Base-by-base conservation (phyloP, 371 early-diverging fungal species). In the Funneliformis caledonium region DNA sequence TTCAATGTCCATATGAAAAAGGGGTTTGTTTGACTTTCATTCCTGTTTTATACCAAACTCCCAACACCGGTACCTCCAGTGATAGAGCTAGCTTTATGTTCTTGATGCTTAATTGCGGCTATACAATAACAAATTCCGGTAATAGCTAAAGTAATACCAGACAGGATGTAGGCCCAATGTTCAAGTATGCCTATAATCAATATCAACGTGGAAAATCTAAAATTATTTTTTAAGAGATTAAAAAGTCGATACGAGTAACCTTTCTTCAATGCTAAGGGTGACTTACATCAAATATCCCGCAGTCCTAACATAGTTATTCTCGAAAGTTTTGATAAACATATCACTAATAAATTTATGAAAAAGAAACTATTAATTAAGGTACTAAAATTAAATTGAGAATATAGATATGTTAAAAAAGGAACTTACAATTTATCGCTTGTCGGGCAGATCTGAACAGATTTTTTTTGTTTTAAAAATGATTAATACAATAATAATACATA, bases 61-160 rank as follows among this genome's bases (percentile, higher is more conserved):
- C 22, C 12, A 42, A 70, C 43, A 70, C 70, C 70, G 19, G n/a
- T 22, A 42, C 70, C 70, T n/a, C 70, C 70, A 45, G 70, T 70
- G 22, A 70, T 11, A 14, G 6, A n/a, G 6, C 70, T 70, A 37
- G 70, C 22, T 11, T 12, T 43, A 70, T 31, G 70, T n/a, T 12
- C 11, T 43, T 70, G 70, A 14, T 70, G 70, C 22, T 70, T 70
- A 9, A 70, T 9, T n/a, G 70, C 42, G 43, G 70, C 70, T 33
- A 70, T 70, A 43, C 70, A 42, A 43, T 70, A 70, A 47, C 42
- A 70, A 4, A 43, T 10, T 6, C 70, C 70, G 5, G 70, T 10
- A 45, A 70, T 33, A 45, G 37, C 22, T 70, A 70, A 70, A 16
- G 31, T 70, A 19, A 70, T 10, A 4, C 45, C 70, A 22, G 70